Percentiles rank a stretch among this genome's conserved stretches.
Conservation (phyloP, 2,329 filamentous ascomycete species). For the Colletotrichum sojae region DNA sequence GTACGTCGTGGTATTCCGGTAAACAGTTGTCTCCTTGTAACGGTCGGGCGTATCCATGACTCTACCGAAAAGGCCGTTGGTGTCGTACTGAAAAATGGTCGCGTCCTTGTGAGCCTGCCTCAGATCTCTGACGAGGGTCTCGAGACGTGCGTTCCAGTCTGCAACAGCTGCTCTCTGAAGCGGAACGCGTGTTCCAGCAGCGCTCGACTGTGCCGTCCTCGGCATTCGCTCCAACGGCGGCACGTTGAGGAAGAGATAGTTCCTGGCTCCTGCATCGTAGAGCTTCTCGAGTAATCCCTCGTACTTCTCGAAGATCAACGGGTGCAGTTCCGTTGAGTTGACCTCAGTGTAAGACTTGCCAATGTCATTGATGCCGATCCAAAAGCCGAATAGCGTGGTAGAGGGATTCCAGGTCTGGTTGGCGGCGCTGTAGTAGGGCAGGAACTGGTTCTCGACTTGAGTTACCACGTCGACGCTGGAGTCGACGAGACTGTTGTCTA, state of each 20-base stretch:
- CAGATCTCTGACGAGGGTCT: background rate
- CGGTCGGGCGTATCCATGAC: slow-evolving; percentile 4
- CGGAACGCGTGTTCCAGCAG: background rate
- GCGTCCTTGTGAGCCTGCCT: background rate
- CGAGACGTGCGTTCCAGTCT: slow-evolving; percentile 13
- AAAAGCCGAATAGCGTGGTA: slow-evolving; percentile 62
- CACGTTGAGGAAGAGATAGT: slow-evolving; percentile 66
- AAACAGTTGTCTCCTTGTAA: slow-evolving; percentile 5
- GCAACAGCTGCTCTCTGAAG: slow-evolving; percentile 10
- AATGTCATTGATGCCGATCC: slow-evolving; percentile 72
- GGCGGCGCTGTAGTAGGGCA: slow-evolving; percentile 32
- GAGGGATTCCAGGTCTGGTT: slow-evolving; percentile 53
- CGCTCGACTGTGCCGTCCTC: slow-evolving; percentile 15
- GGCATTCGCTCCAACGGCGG: slow-evolving; percentile 57
- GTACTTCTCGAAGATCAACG: slow-evolving; percentile 1
- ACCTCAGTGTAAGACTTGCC: slow-evolving; percentile 51
- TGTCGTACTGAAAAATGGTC: slow-evolving; percentile 15
- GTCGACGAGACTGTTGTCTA: slow-evolving; percentile 58
- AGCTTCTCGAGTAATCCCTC: slow-evolving; percentile 51
- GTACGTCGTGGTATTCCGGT: background rate
- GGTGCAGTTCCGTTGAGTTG: slow-evolving; percentile 7
- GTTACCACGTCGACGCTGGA: slow-evolving; percentile 64
- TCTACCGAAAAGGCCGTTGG: slow-evolving; percentile 5
- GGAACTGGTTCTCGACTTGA: slow-evolving; percentile 62
- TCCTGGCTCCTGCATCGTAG: slow-evolving; percentile 65